Evolutionary conservation across 2,329 filamentous ascomycete species (phyloP).

Genomic region (Dothistroma pini): DNA sequence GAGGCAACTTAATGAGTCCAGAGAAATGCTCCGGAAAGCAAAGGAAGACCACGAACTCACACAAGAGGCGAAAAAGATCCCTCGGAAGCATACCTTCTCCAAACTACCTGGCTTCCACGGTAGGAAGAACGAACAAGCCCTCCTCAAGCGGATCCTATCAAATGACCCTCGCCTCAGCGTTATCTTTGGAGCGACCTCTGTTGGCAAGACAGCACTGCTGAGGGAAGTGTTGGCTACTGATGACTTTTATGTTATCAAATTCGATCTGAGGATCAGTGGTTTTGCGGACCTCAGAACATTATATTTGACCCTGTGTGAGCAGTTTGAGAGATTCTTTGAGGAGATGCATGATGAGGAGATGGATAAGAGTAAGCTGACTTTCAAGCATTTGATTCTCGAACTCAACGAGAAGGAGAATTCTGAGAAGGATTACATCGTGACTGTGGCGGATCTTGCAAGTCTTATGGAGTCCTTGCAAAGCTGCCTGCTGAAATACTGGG

Average conservation of each 20-base stretch:
- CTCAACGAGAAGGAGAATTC: constrained; percentile 16
- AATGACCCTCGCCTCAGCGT: constrained; percentile 20
- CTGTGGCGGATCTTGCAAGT: constrained; percentile 19
- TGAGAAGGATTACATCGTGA: constrained; percentile 14
- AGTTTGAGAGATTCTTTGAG: constrained; percentile 17
- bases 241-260: constrained; percentile 22
- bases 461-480: constrained; percentile 21
- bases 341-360: constrained; percentile 22
- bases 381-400: constrained; percentile 11
- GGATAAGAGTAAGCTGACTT: constrained; percentile 19
- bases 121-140: constrained; percentile 13
- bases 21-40: constrained; percentile 19
- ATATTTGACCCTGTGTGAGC: constrained; percentile 18
- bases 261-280: constrained; percentile 19
- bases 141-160: constrained; percentile 15
- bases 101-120: constrained; percentile 21
- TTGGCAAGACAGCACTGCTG: constrained; percentile 21
- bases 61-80: constrained; percentile 18
- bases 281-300: constrained; percentile 20
- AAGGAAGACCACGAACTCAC: constrained; percentile 17
- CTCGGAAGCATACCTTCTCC: constrained; percentile 17
- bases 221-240: constrained; percentile 20
- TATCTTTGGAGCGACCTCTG: constrained; percentile 20
- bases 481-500: constrained; percentile 20
- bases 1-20: constrained; percentile 18